Percentiles rank a stretch among this genome's conserved stretches.
These are phyloP conservation scores for Kalmanozyma brasiliensis DNA, from an alignment of 1,284 basidiomycete species.

Conservation along the genomic window DNA sequence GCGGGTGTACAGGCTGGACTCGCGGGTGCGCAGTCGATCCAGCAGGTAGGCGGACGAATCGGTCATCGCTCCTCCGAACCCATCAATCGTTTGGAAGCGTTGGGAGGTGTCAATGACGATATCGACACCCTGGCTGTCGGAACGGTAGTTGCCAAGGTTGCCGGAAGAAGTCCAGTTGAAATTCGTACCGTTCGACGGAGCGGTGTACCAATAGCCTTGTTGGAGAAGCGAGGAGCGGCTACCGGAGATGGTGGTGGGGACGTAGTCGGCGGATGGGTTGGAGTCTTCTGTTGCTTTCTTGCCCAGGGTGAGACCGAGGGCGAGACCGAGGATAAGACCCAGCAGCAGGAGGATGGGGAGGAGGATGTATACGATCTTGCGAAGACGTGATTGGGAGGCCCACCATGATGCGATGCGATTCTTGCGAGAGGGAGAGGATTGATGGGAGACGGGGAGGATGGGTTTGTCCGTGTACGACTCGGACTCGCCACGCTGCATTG, in stretches of 20 bases:
- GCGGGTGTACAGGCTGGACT: conserved; percentile 32
- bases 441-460: conserved; percentile 11
- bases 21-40: conserved; percentile 25
- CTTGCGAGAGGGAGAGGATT: not conserved
- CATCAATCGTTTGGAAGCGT: conserved; percentile 42
- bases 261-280: conserved; percentile 21
- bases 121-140: conserved; percentile 45
- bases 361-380: conserved; percentile 18
- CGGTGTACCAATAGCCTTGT: conserved; percentile 29
- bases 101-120: conserved; percentile 43
- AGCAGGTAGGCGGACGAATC: conserved; percentile 50
- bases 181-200: conserved; percentile 29
- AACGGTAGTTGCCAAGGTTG: conserved; percentile 19
- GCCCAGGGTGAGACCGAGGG: conserved; percentile 32
- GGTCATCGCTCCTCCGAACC: conserved; percentile 53
- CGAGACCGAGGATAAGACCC: conserved; percentile 28
- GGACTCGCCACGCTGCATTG: conserved; percentile 15
- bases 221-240: conserved; percentile 25
- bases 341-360: conserved; percentile 12
- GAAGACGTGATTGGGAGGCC: conserved; percentile 1
- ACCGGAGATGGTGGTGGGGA: conserved; percentile 25
- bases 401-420: conserved; percentile 19
- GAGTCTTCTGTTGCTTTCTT: conserved; percentile 20
- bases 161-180: conserved; percentile 41
- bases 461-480: conserved; percentile 18